Base-by-base conservation (phyloP, 495 filamentous ascomycete species). In the Podospora anserina region DNA sequence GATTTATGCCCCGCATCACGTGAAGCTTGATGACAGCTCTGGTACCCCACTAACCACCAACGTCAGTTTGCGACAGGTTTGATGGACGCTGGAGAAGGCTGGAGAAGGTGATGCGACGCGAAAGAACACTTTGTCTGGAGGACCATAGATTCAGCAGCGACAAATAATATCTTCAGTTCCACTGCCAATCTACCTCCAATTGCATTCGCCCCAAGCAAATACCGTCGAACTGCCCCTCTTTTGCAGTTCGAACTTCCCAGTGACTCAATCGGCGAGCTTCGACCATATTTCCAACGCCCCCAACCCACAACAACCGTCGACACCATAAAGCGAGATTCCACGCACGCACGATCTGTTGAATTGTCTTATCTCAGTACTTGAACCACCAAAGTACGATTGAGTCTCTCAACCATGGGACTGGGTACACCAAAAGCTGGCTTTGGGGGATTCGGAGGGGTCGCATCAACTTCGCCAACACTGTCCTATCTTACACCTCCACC, bases 401-500 rank as follows among this genome's bases (percentile, higher is more conserved):
- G 9, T 49, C 0, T 11, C 6, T n/a, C 15, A 61, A 15, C 5
- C 20, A 61, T 63, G 61, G 13, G 61, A 4, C 64, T 64, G 2
- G 34, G 60, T 19, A 60, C 18, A 1, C 15, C 39, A 4, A 68
- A 57, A 49, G 64, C 34, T 61, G 66, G 74, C 26, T 75, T 74
- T 63, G 69, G 74, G 4, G 74, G 79, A 69, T 84, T 90, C 77
- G 78, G 81, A 70, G 74, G 76, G 13, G 84, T 88, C 71, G 74
- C 76, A 18, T 74, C 77, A 6, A 66, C 75, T 23, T 72, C 79
- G 68, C 76, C 86, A 75, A 68, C 81, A 78, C 67, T 98, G 83
- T 96, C 94, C 53, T 97, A 96, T 78, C 86, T 97, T 60, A 81
- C 88, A 59, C 93, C 94, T 73, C 91, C 92, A 1, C 94, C 91